These are phyloP conservation scores for Coemansia sp. DNA, from an alignment of 192 early-diverging fungal genomes.

Conservation along the genomic window DNA sequence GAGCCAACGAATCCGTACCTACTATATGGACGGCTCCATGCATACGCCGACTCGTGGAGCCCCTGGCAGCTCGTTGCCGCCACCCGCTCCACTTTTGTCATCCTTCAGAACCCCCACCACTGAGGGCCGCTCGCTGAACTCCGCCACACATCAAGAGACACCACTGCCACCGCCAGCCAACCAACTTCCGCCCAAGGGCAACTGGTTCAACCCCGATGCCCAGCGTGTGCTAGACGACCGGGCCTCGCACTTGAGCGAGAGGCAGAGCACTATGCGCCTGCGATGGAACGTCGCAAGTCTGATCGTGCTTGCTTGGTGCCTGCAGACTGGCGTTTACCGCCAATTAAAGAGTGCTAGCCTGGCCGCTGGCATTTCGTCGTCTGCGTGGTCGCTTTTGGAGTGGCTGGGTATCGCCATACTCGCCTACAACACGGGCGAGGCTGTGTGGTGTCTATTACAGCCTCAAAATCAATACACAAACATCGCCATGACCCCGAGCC, in stretches of 20 bases:
- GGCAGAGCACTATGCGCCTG: constrained; percentile 48
- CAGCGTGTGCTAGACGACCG: constrained; percentile 49
- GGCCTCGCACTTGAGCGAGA: constrained; percentile 28
- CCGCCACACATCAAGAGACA: neutral
- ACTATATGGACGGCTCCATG: constrained; percentile 25
- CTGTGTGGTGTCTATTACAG: constrained; percentile 48
- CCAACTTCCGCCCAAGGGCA: constrained; percentile 17
- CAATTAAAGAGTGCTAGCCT: constrained; percentile 26
- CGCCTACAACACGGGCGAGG: constrained; percentile 52
- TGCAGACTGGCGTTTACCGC: constrained; percentile 41
- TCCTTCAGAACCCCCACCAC: constrained; percentile 32
- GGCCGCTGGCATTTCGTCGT: constrained; percentile 18
- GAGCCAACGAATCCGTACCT: neutral
- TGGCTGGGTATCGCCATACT: constrained; percentile 30
- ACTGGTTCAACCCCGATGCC: constrained; percentile 49
- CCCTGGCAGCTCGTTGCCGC: constrained; percentile 2
- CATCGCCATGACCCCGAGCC: constrained; percentile 39
- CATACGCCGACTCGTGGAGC: constrained; percentile 37
- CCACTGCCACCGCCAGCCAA: neutral
- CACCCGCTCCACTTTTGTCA: constrained; percentile 5
- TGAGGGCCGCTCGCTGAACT: neutral
- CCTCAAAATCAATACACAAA: constrained; percentile 40
- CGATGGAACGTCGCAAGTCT: constrained; percentile 51
- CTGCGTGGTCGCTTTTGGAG: constrained; percentile 30
- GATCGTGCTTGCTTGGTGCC: constrained; percentile 26